Evolutionary conservation across 176 grass and related monocot species (phyloP).

Genomic region (Elaeis guineensis): DNA sequence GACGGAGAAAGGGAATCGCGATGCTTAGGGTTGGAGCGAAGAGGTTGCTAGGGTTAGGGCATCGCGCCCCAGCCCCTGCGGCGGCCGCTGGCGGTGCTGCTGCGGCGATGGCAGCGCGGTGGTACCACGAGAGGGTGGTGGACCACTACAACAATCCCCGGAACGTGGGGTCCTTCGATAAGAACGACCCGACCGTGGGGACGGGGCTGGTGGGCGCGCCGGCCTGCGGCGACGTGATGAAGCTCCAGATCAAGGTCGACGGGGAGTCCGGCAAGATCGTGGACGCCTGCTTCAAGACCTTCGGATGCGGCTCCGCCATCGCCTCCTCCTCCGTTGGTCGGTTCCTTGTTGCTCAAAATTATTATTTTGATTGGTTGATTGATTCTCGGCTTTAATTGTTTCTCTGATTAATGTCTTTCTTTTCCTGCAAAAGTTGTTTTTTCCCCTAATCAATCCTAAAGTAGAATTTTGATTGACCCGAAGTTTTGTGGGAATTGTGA

Average conservation of each 20-base stretch:
- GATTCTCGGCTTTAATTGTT: no score
- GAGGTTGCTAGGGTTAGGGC: constrained; percentile 8
- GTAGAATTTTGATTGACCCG: no score
- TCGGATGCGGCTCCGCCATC: constrained; percentile 93
- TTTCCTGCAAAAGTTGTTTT: no score
- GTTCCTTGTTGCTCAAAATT: background rate
- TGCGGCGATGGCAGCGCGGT: constrained; percentile 19
- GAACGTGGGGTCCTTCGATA: constrained; percentile 92
- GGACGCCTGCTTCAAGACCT: constrained; percentile 98
- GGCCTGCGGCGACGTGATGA: constrained; percentile 98
- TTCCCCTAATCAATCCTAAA: no score
- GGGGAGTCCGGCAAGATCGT: constrained; percentile 75
- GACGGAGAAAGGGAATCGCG: background rate
- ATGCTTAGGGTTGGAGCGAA: constrained; percentile 51
- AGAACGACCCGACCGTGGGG: constrained; percentile 80
- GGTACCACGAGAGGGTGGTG: constrained; percentile 95
- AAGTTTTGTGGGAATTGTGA: no score
- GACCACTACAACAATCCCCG: constrained; percentile 98
- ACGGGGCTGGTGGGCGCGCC: constrained; percentile 94
- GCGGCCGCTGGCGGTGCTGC: background rate
- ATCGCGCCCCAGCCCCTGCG: background rate
- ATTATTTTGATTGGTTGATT: background rate
- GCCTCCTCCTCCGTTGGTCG: constrained; percentile 91
- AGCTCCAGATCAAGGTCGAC: constrained; percentile 95
- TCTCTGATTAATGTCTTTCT: no score